phyloP scores from a whole-genome alignment of 2,329 filamentous ascomycete genomes.

The Lecanosticta acicola region DNA sequence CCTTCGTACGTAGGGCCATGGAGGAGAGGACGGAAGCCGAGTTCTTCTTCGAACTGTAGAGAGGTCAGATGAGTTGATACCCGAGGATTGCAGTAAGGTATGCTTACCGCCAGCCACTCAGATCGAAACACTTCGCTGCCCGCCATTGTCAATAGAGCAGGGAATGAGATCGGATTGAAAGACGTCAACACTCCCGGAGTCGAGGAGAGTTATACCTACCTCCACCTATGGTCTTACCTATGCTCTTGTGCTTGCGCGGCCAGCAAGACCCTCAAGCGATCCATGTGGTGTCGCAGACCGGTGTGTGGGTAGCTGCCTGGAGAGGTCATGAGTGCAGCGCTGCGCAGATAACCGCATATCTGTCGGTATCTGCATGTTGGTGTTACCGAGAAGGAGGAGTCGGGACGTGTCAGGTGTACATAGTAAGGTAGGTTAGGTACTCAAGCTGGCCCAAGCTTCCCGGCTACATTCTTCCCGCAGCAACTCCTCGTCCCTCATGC shows the following conservation, averaged over 20 bases:
- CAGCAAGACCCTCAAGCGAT: too few relatives aligned
- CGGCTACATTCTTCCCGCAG: not conserved
- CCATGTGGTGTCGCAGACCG: not conserved
- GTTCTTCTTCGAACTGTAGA: conserved; percentile 12
- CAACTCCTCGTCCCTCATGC: too few relatives aligned
- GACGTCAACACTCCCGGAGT: not conserved
- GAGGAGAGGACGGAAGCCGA: conserved; percentile 15
- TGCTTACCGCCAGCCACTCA: conserved; percentile 9
- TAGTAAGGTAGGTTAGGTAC: not conserved
- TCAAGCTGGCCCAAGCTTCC: not conserved
- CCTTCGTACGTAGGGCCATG: conserved; percentile 15
- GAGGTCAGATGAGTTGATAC: conserved; percentile 1
- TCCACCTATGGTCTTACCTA: too few relatives aligned
- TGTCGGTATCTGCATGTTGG: not conserved
- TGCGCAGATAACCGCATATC: too few relatives aligned
- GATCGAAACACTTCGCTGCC: conserved; percentile 5
- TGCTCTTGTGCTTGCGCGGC: too few relatives aligned
- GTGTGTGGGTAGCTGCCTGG: not conserved
- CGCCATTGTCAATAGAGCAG: conserved; percentile 1
- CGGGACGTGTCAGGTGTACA: not conserved
- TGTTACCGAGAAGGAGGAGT: not conserved
- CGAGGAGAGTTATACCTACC: too few relatives aligned
- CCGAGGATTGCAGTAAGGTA: not conserved
- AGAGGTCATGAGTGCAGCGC: not conserved
- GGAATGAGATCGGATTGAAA: not conserved